A percentile compares a stretch with the other conserved stretches of the same genome.
These are phyloP conservation scores for Exophiala sideris DNA, from an alignment of 2,329 filamentous ascomycete species.

Conservation along the genomic window DNA sequence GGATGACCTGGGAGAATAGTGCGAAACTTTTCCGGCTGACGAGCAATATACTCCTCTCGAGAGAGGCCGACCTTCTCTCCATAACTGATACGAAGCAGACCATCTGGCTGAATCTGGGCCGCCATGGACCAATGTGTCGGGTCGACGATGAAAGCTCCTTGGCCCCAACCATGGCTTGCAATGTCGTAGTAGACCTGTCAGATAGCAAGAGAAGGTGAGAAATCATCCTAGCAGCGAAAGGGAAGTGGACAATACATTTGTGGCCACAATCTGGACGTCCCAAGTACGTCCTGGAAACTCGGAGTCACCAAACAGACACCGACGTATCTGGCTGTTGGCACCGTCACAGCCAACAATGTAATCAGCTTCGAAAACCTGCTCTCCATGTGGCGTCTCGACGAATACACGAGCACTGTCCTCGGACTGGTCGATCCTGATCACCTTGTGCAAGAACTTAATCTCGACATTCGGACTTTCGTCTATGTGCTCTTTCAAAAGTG, in stretches of 20 bases:
- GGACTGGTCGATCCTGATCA: conserved; percentile 21
- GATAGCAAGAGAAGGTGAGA: conserved; percentile 60
- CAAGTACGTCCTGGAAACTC: conserved; percentile 22
- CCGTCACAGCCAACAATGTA: conserved; percentile 46
- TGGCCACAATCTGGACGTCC: conserved; percentile 26
- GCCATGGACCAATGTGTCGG: conserved; percentile 62
- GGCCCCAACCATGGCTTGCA: conserved; percentile 42
- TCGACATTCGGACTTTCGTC: background rate
- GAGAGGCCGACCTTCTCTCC: conserved; percentile 55
- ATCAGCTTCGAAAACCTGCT: conserved; percentile 23
- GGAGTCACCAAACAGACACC: conserved; percentile 13
- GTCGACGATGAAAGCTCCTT: conserved; percentile 59
- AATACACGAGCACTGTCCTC: conserved; percentile 13
- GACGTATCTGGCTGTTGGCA: conserved; percentile 17
- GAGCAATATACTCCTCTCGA: conserved; percentile 50
- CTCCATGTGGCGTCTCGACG: conserved; percentile 16
- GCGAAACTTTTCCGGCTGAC: conserved; percentile 55
- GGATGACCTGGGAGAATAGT: conserved; percentile 58
- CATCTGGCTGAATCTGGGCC: conserved; percentile 56
- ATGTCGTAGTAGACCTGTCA: conserved; percentile 61
- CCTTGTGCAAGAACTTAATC: conserved; percentile 33
- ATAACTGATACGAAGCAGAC: conserved; percentile 62
- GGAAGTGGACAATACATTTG: conserved; percentile 17
- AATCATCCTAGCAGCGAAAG: background rate
- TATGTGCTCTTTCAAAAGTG: background rate